A percentile compares a stretch with the other conserved stretches of the same genome.
These are phyloP conservation scores for Trametes hirsuta DNA, from an alignment of 1,284 basidiomycete genomes.

Conservation along the genomic window DNA sequence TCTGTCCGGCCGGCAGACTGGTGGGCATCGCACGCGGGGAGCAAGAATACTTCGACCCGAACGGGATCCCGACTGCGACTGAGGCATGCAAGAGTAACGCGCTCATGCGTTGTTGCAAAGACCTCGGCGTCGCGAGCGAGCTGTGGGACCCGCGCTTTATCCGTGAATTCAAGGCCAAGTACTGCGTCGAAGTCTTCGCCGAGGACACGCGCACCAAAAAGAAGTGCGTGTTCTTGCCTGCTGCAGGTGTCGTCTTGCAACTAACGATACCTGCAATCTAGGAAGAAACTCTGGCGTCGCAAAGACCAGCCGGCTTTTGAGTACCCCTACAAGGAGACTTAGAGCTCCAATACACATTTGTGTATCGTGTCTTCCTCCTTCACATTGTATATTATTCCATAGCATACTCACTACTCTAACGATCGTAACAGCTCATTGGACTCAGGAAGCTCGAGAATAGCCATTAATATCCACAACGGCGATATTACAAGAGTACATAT, in stretches of 20 bases:
- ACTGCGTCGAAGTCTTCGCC: conserved; percentile 87
- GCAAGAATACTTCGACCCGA: conserved; percentile 95
- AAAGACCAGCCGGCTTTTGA: conserved; percentile 85
- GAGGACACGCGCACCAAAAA: conserved; percentile 85
- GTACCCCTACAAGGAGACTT: conserved; percentile 81
- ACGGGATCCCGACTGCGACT: conserved; percentile 90
- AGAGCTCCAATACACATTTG: background rate
- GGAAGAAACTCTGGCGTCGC: conserved; percentile 90
- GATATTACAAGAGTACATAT: conserved; percentile 1
- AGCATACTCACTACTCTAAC: conserved; percentile 18
- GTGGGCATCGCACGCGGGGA: conserved; percentile 94
- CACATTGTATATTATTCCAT: conserved; percentile 11
- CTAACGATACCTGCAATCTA: too few relatives aligned
- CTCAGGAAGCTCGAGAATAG: background rate
- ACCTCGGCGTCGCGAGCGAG: conserved; percentile 94
- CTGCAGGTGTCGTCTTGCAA: background rate
- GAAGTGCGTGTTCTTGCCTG: conserved; percentile 62
- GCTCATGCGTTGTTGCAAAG: conserved; percentile 97
- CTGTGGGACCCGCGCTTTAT: conserved; percentile 98
- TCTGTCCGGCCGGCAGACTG: conserved; percentile 56
- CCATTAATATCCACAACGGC: conserved; percentile 7
- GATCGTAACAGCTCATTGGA: background rate
- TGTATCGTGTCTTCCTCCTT: background rate
- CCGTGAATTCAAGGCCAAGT: conserved; percentile 86
- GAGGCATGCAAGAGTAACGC: conserved; percentile 98